These are phyloP conservation scores for Lactarius evosmus DNA, from an alignment of 768 basidiomycete genomes.

Conservation along the genomic window DNA sequence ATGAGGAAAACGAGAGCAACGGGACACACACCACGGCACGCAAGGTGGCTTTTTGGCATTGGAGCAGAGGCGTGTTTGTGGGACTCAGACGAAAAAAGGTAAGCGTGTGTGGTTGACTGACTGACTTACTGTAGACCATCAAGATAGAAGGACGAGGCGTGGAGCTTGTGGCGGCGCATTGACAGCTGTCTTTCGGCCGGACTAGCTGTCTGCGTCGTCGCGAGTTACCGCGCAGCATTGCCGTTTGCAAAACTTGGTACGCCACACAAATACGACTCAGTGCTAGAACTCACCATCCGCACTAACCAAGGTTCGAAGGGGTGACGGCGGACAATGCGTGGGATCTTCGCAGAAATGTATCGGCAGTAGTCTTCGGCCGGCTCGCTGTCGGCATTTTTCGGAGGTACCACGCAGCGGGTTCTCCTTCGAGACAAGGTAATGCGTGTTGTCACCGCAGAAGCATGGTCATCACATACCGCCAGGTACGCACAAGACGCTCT, in stretches of 20 bases:
- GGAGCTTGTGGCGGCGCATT: conserved; percentile 2
- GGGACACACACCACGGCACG: too few relatives aligned
- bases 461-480: background rate
- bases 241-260: background rate
- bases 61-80: background rate
- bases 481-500: background rate
- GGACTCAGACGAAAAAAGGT: background rate
- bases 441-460: background rate
- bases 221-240: background rate
- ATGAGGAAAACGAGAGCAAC: background rate
- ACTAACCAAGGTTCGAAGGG: background rate
- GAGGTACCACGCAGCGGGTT: background rate
- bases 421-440: conserved; percentile 4
- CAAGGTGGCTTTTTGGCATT: background rate
- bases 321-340: conserved; percentile 3
- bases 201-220: conserved; percentile 10
- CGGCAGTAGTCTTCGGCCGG: conserved; percentile 5
- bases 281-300: background rate
- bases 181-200: conserved; percentile 16
- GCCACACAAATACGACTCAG: background rate
- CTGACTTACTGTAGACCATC: background rate
- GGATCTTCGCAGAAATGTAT: background rate
- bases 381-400: background rate
- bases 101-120: background rate
- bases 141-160: background rate